Conservation (phyloP, 2,329 filamentous ascomycete species). For the Monosporascus sp. region DNA sequence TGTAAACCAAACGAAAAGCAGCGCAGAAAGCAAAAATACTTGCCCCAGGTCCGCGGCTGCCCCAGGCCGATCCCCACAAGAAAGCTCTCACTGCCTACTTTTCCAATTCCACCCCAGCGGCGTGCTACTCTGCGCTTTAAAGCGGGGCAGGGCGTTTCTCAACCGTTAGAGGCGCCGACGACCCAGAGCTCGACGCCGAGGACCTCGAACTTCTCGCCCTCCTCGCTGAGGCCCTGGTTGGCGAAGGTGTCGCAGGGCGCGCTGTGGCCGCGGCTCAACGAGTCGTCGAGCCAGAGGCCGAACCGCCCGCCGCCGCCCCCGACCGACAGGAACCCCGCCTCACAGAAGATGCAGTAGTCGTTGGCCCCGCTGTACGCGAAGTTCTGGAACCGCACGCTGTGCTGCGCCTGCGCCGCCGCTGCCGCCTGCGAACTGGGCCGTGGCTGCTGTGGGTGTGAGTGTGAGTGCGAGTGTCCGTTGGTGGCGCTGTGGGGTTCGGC, state of each 20-base stretch:
- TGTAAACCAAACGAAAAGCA: no score
- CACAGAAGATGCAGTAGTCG: conserved; percentile 94
- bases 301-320: conserved; percentile 89
- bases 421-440: conserved; percentile 1
- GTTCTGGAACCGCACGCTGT: conserved; percentile 88
- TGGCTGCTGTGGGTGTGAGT: conserved; percentile 20
- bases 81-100: no score
- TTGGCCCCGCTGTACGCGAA: conserved; percentile 96
- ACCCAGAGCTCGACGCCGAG: conserved; percentile 92
- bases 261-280: conserved; percentile 78
- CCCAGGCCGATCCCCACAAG: no score
- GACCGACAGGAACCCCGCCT: conserved; percentile 63
- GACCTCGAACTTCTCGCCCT: conserved; percentile 87
- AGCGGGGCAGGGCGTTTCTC: not conserved
- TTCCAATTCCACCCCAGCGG: no score
- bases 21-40: no score
- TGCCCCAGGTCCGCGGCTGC: no score
- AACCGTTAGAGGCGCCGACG: conserved; percentile 50
- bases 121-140: no score
- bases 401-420: conserved; percentile 43
- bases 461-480: conserved; percentile 27
- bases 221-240: conserved; percentile 89
- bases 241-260: conserved; percentile 85
- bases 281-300: conserved; percentile 88
- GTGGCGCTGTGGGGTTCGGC: conserved; percentile 21